These are phyloP conservation scores for Scenedesmus sp. DNA, from an alignment of 163 green algal species.

Conservation along the genomic window DNA sequence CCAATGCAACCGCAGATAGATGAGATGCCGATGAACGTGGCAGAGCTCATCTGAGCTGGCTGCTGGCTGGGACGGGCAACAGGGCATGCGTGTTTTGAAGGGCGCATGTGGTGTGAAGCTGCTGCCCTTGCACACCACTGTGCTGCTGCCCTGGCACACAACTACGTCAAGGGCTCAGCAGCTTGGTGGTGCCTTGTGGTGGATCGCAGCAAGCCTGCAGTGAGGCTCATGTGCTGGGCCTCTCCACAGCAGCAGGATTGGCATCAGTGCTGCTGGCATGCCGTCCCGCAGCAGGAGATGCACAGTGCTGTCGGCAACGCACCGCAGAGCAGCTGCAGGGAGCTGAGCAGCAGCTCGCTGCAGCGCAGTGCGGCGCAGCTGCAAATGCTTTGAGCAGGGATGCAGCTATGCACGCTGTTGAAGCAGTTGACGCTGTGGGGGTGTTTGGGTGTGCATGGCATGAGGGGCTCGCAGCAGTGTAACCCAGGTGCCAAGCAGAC, in stretches of 20 bases:
- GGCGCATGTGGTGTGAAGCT: not conserved
- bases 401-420: too few species aligned
- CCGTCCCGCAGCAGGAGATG: not conserved
- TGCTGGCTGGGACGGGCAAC: not conserved
- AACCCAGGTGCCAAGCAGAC: too few species aligned
- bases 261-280: conserved; percentile 7
- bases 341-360: too few species aligned
- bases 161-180: not conserved
- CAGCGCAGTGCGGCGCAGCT: too few species aligned
- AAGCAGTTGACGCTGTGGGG: too few species aligned
- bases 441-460: too few species aligned
- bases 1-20: conserved; percentile 76
- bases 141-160: not conserved
- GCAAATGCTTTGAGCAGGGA: too few species aligned
- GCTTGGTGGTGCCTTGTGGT: not conserved
- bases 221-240: not conserved
- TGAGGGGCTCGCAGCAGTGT: too few species aligned
- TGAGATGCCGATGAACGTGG: conserved; percentile 87
- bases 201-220: not conserved
- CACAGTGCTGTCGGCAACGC: too few species aligned
- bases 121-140: too few species aligned
- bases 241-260: not conserved
- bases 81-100: not conserved
- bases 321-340: too few species aligned
- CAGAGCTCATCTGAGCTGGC: conserved; percentile 64